Conservation (phyloP, 768 basidiomycete genomes). For the Termitomyces bulborhizus region DNA sequence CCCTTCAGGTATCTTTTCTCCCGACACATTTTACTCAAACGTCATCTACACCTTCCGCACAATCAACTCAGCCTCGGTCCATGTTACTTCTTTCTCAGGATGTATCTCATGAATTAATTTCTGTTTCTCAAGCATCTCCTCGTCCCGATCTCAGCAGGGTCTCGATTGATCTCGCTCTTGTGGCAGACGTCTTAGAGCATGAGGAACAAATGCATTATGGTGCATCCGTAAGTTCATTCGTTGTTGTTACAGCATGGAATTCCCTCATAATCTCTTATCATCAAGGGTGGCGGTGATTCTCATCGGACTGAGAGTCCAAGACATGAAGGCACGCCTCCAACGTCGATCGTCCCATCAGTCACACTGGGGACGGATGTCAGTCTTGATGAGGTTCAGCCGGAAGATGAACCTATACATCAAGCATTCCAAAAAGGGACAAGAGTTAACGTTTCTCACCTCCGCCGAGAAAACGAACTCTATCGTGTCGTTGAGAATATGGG, state of each 20-base stretch:
- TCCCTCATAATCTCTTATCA: neutral
- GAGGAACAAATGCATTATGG: neutral
- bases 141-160: neutral
- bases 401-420: neutral
- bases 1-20: neutral
- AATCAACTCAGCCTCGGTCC: neutral
- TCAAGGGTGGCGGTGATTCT: neutral
- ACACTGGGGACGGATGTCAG: neutral
- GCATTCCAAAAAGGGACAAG: slow-evolving; percentile 21
- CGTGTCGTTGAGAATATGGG: slow-evolving; percentile 59
- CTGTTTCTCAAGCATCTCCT: neutral
- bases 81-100: neutral
- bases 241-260: neutral
- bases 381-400: neutral
- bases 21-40: neutral
- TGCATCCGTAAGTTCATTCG: neutral
- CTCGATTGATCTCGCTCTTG: slow-evolving; percentile 15
- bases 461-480: slow-evolving; percentile 76
- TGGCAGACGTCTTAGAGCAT: slow-evolving; percentile 6
- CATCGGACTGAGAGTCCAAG: neutral
- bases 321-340: neutral
- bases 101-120: neutral
- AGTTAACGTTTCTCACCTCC: slow-evolving; percentile 70
- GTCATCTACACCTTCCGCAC: neutral
- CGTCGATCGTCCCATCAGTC: neutral